phyloP scores from a whole-genome alignment of 1,284 basidiomycete genomes.

The Amylostereum areolatum region DNA sequence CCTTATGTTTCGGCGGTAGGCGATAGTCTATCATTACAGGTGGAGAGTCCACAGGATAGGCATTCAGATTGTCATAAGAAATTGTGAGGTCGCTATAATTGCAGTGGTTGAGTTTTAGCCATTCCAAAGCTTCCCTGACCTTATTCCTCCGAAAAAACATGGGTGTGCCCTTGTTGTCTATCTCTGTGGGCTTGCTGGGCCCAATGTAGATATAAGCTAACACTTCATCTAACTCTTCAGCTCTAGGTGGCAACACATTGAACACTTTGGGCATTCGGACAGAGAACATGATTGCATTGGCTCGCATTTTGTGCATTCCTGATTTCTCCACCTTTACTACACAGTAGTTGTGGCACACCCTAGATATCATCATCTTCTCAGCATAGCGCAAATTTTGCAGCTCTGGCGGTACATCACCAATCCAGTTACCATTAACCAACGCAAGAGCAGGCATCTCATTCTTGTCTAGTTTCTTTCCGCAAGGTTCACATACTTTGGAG shows the following conservation, averaged over 20 bases:
- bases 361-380: constrained; percentile 27
- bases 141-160: constrained; percentile 25
- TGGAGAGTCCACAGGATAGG: constrained; percentile 23
- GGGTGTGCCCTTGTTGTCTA: constrained; percentile 29
- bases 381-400: constrained; percentile 22
- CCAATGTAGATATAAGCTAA: constrained; percentile 31
- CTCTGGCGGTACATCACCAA: constrained; percentile 27
- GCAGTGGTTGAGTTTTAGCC: constrained; percentile 31
- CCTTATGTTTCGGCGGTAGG: constrained; percentile 11
- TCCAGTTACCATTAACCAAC: constrained; percentile 32
- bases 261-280: constrained; percentile 28
- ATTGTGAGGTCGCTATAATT: constrained; percentile 31
- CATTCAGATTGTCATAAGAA: constrained; percentile 23
- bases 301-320: constrained; percentile 27
- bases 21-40: constrained; percentile 26
- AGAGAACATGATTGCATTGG: constrained; percentile 29
- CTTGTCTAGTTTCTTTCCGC: constrained; percentile 9
- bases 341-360: constrained; percentile 23
- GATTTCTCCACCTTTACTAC: constrained; percentile 20
- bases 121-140: constrained; percentile 26
- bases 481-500: constrained; percentile 2
- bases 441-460: constrained; percentile 20
- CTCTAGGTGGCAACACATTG: constrained; percentile 24
- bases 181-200: constrained; percentile 21
- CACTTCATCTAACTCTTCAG: constrained; percentile 29